These are phyloP conservation scores for Amylocarpus encephaloides DNA, from an alignment of 2,329 filamentous ascomycete species.

Conservation along the genomic window DNA sequence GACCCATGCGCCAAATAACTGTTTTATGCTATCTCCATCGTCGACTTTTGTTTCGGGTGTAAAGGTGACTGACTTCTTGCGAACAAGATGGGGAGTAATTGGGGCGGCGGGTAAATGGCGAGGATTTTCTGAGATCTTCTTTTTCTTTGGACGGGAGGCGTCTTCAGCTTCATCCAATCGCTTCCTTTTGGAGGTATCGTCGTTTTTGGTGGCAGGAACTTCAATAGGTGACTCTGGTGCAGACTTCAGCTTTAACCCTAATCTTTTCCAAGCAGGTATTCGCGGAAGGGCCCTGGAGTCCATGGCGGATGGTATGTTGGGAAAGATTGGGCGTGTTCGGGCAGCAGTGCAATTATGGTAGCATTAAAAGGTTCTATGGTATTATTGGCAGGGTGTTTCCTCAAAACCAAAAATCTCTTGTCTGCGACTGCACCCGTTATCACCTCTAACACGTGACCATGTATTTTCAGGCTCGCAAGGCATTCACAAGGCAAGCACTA, in stretches of 20 bases:
- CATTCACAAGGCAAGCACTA: conserved; percentile 6
- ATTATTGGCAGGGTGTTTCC: conserved; percentile 4
- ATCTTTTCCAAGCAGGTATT: conserved; percentile 53
- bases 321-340: conserved; percentile 4
- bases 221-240: conserved; percentile 21
- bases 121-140: conserved; percentile 18
- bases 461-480: conserved; percentile 2
- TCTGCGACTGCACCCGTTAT: not conserved
- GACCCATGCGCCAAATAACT: conserved; percentile 46
- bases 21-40: conserved; percentile 48
- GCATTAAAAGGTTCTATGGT: not conserved
- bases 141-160: conserved; percentile 23
- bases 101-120: conserved; percentile 14
- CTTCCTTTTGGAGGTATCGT: conserved; percentile 24
- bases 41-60: conserved; percentile 54
- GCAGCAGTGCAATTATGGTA: conserved; percentile 9
- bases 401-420: conserved; percentile 5
- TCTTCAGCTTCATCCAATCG: conserved; percentile 16
- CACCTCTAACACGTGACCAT: not conserved
- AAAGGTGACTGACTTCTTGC: conserved; percentile 57
- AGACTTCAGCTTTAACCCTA: conserved; percentile 54
- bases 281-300: conserved; percentile 12
- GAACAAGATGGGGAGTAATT: conserved; percentile 23
- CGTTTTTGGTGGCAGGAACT: conserved; percentile 8
- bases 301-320: conserved; percentile 23